A percentile compares a stretch with the other conserved stretches of the same genome.
phyloP scores from a whole-genome alignment of 108 stramenopile genomes.

The Pseudonitzschia multistriata region DNA sequence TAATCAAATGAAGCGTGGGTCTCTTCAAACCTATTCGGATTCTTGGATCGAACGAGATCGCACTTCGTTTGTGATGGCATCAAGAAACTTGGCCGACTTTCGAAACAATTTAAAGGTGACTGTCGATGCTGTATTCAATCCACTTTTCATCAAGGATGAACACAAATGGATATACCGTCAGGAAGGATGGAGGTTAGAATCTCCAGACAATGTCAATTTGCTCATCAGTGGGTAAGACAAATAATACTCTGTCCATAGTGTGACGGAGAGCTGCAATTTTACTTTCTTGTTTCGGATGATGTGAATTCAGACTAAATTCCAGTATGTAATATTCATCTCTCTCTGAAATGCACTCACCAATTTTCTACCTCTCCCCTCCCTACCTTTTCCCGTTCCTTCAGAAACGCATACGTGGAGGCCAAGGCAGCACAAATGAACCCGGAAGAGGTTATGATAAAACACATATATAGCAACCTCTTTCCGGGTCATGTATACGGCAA shows the following conservation, averaged over 20 bases:
- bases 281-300: background rate
- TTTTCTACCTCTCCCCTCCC: background rate
- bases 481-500: conserved; percentile 81
- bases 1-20: conserved; percentile 86
- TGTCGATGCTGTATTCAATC: conserved; percentile 92
- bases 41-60: conserved; percentile 94
- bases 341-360: background rate
- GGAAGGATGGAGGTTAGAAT: conserved; percentile 95
- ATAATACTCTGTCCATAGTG: too few species aligned
- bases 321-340: too few species aligned
- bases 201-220: conserved; percentile 38
- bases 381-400: conserved; percentile 4
- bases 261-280: background rate
- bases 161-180: conserved; percentile 79
- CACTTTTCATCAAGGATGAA: conserved; percentile 71
- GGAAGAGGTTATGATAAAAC: conserved; percentile 66
- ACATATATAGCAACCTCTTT: conserved; percentile 78
- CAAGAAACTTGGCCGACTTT: conserved; percentile 83
- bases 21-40: conserved; percentile 92
- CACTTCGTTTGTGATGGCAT: conserved; percentile 87
- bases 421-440: conserved; percentile 90
- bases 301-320: background rate
- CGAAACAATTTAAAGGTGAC: conserved; percentile 84
- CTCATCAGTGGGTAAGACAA: conserved; percentile 89
- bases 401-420: conserved; percentile 81